Conservation (phyloP, 306 rosid species). For the Ammopiptanthus mongolicus region DNA sequence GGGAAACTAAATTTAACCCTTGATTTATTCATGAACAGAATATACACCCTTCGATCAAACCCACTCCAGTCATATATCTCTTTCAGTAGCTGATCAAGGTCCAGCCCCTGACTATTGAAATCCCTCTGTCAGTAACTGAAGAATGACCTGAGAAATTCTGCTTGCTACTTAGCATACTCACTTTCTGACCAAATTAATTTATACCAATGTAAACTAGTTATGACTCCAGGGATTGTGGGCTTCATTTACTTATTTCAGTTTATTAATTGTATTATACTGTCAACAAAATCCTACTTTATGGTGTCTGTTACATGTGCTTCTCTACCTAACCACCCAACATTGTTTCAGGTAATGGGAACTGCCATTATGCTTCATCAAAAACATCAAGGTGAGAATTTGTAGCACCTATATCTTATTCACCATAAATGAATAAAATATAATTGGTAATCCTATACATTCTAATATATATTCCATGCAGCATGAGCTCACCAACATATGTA, state of each 20-base stretch:
- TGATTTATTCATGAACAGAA: not conserved
- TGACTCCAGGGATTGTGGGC: not conserved
- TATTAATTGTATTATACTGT: not conserved
- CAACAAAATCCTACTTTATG: not conserved
- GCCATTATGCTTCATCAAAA: conserved; percentile 63
- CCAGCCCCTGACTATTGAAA: not conserved
- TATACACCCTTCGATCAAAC: not conserved
- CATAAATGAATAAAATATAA: not conserved
- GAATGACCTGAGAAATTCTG: not conserved
- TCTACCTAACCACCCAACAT: not conserved
- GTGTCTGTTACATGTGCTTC: not conserved
- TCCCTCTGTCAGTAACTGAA: not conserved
- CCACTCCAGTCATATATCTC: not conserved
- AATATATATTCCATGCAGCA: conserved; percentile 44
- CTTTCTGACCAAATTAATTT: not conserved
- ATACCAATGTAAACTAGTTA: not conserved
- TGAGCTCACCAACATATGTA: conserved; percentile 30
- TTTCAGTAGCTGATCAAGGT: not conserved
- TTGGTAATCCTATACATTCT: not conserved
- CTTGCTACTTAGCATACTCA: not conserved
- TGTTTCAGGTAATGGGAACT: conserved; percentile 76
- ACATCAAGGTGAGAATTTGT: conserved; percentile 54
- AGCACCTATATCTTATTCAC: conserved; percentile 16
- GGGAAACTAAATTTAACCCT: not conserved
- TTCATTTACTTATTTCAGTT: not conserved